Evolutionary conservation across 805 yeast species (phyloP).

Genomic region (Blastobotrys terrestris): DNA sequence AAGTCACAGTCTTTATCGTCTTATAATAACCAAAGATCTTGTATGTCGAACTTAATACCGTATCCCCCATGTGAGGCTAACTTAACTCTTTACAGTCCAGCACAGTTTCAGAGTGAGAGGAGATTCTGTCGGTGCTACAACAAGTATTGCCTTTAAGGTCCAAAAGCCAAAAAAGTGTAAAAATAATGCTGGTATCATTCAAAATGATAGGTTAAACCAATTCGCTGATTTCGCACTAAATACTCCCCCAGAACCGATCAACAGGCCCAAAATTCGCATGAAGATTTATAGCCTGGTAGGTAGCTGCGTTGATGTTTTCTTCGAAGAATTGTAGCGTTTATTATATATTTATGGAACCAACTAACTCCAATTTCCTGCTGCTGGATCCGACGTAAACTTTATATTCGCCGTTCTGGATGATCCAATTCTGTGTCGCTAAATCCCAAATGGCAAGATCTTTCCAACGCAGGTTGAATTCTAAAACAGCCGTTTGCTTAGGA

Average conservation of each 20-base stretch:
- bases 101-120: not conserved
- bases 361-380: constrained; percentile 16
- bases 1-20: not conserved
- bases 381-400: constrained; percentile 43
- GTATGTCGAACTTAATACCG: not conserved
- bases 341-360: constrained; percentile 11
- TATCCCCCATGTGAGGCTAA: no score
- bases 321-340: not conserved
- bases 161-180: not conserved
- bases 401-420: constrained; percentile 50
- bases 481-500: constrained; percentile 35
- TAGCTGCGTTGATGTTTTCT: not conserved
- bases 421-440: constrained; percentile 49
- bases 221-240: not conserved
- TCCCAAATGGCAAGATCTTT: constrained; percentile 57
- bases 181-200: not conserved
- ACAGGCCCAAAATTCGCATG: not conserved
- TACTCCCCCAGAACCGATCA: not conserved
- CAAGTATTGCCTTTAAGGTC: not conserved
- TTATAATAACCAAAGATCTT: not conserved
- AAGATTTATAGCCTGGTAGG: not conserved
- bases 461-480: constrained; percentile 41
- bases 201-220: not conserved
- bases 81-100: no score
- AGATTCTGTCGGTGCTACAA: not conserved